Evolutionary conservation across 352 stramenopile genomes (phyloP), one percentile per base, ranked within the genome.

Genomic region (Phytophthora boehmeriae): DNA sequence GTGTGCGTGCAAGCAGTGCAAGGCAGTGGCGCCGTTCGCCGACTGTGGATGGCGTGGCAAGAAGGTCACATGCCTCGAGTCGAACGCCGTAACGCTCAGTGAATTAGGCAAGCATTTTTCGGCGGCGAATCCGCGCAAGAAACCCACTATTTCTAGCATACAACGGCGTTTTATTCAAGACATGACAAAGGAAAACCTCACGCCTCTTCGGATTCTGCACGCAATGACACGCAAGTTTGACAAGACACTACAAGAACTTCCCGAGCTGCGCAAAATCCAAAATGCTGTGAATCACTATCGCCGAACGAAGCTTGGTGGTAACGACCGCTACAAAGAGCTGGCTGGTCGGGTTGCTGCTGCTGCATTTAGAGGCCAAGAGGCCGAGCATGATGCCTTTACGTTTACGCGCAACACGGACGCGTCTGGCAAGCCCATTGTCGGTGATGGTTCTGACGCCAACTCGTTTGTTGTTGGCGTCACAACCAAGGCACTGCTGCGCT

Each of bases 161-260:
- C 48, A 65, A 22, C 56, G 48, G 1, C 30, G 20, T 5, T 66
- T 54, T 34, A 54, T 66, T 5, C 25, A 59, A 13, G 49, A 59
- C 30, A 28, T 66, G 0, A 17, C 25, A 0, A 30, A 42, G 6
- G 49, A 66, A 38, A 59, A 59, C 14, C 19, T 59, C 2, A 59
- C 45, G 49, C 42, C 48, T 2, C 17, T 39, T 2, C 58, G 49
- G 17, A 66, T 59, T 28, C 27, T 38, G 11, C 43, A 66, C n/a
- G 57, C 45, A 1, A 1, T 63, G 6, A 27, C 0, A 0, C 54
- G 45, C 35, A 54, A 48, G 17, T 62, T 62, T 42, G 43, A 42
- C 13, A 28, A 46, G 3, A 20, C 17, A 16, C 20, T 44, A 32
- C 13, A 30, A 19, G 30, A 22, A 14, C 54, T 54, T 17, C 44